Evolutionary conservation across 768 basidiomycete genomes (phyloP).

Genomic region (Calvatia gigantea): DNA sequence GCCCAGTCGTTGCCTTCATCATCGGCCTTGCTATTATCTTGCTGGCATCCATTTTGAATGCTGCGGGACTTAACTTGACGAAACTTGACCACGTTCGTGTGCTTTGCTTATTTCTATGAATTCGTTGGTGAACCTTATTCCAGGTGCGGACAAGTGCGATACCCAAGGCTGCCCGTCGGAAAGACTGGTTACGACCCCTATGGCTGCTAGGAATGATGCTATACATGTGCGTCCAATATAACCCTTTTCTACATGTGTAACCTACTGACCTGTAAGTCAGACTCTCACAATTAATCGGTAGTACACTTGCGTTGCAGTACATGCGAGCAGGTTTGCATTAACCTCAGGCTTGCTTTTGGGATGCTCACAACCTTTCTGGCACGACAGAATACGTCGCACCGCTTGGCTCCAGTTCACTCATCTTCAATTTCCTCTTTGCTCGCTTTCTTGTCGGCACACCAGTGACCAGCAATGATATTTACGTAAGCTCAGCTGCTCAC

Average conservation of each 20-base stretch:
- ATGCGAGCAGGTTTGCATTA: conserved; percentile 69
- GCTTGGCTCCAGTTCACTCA: conserved; percentile 86
- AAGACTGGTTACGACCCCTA: conserved; percentile 79
- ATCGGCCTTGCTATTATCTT: conserved; percentile 86
- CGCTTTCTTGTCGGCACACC: conserved; percentile 84
- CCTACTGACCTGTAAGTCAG: conserved; percentile 30
- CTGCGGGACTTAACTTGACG: conserved; percentile 90
- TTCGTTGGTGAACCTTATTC: neutral
- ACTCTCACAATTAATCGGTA: conserved; percentile 83
- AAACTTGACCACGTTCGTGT: conserved; percentile 84
- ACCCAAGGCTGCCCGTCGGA: conserved; percentile 70
- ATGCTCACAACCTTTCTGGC: neutral
- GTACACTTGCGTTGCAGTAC: conserved; percentile 82
- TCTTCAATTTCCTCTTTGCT: conserved; percentile 97
- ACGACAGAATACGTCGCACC: conserved; percentile 91
- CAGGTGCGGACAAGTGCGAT: conserved; percentile 71
- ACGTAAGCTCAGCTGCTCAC: conserved; percentile 41
- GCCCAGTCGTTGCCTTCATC: conserved; percentile 68
- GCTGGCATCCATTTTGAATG: conserved; percentile 81
- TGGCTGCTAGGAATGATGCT: conserved; percentile 91
- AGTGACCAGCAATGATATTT: conserved; percentile 79
- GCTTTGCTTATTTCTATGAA: neutral
- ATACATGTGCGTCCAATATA: conserved; percentile 70
- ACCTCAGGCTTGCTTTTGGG: neutral
- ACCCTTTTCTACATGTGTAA: neutral